Evolutionary conservation across 306 rosid species (phyloP).

Genomic region (Quercus cerris): DNA sequence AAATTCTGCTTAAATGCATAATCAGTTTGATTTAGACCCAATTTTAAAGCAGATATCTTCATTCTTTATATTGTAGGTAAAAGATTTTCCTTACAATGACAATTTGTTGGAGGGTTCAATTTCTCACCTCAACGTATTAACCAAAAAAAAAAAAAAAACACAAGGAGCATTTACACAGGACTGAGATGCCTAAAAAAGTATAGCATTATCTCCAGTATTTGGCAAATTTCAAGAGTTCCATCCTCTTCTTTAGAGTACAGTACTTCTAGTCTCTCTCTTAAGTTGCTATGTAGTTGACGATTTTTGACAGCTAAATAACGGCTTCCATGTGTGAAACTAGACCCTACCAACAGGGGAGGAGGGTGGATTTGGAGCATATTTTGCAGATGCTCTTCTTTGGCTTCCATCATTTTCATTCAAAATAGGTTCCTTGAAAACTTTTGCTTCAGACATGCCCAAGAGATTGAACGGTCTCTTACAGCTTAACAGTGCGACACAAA

Average conservation of each 20-base stretch:
- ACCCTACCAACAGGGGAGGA: constrained; percentile 86
- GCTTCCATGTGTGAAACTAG: constrained; percentile 29
- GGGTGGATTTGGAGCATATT: constrained; percentile 77
- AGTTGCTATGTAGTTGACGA: constrained; percentile 9
- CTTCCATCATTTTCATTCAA: constrained; percentile 21
- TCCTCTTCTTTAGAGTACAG: not conserved
- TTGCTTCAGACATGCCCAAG: constrained; percentile 33
- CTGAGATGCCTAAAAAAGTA: not conserved
- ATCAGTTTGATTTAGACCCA: not conserved
- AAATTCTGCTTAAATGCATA: not conserved
- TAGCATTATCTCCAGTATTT: not conserved
- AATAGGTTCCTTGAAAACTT: constrained; percentile 22
- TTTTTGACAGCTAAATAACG: constrained; percentile 23
- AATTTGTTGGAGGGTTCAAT: no score
- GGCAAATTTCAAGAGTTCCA: constrained; percentile 1
- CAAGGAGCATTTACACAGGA: not conserved
- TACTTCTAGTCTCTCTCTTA: not conserved
- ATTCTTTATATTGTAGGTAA: not conserved
- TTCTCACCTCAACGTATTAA: not conserved
- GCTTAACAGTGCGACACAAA: constrained; percentile 49
- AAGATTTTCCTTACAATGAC: no score
- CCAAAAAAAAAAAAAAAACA: not conserved
- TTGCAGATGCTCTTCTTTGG: constrained; percentile 37
- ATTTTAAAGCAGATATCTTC: constrained; percentile 1
- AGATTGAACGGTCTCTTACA: constrained; percentile 41